Base-by-base conservation (phyloP, 2,329 filamentous ascomycete genomes). In the Botrytis byssoidea region DNA sequence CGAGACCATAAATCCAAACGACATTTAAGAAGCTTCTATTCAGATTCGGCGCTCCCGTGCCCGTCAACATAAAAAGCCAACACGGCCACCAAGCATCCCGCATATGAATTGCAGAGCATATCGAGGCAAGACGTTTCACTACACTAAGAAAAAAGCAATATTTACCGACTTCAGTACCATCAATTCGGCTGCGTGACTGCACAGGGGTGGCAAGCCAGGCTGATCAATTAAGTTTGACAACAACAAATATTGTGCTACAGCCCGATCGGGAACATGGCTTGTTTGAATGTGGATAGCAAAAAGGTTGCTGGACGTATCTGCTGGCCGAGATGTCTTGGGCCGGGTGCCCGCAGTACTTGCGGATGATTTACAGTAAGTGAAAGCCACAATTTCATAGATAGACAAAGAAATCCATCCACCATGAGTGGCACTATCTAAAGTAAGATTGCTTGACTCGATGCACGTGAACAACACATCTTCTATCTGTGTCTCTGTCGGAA, bases 371-470 rank as follows among this genome's bases (percentile, higher is more conserved):
- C 77, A 74, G 76, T 75, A 57, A 75, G 72, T 74, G 71, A 74
- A 74, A 73, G 74, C 59, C 74, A 76, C 72, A 32, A 79, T 82
- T 81, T 82, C 78, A 81, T 81, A 72, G 75, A 78, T 81, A 81
- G 84, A 86, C 85, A 86, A 86, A 86, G 85, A 84, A 82, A 82
- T 75, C 72, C 61, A 74, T 75, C 70, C 64, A 75, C 75, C 76
- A 69, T 46, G 75, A 73, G 70, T 59, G 71, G 65, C 64, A 75
- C 64, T 72, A 61, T 65, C 72, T 73, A 77, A 71, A 82, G 72
- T 76, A 74, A 77, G 72, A 60, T 83, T 82, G 80, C 82, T 84
- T 84, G 86, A 88, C 86, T 88, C 86, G 86, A 85, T 85, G 86
- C 85, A 87, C 84, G 85, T 87, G 85, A 85, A 83, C 78, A 79